Percentiles rank a stretch among this genome's conserved stretches.
These are phyloP conservation scores for Yamadazyma trypodendri DNA, from an alignment of 1,139 yeast species.

Conservation along the genomic window DNA sequence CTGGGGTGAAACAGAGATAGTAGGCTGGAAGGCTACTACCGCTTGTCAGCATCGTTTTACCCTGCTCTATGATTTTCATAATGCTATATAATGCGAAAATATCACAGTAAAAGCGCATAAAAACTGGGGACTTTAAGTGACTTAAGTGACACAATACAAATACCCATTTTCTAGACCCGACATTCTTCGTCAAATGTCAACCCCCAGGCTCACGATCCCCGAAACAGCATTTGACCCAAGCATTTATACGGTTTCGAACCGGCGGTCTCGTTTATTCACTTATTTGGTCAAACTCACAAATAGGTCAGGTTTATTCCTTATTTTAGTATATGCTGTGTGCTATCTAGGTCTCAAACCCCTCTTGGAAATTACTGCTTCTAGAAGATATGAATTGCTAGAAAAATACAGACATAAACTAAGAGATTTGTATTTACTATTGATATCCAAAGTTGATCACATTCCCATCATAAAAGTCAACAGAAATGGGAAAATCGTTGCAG, in stretches of 20 bases:
- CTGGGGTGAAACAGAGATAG: too few relatives aligned
- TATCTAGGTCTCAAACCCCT: constrained; percentile 36
- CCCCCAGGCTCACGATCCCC: constrained; percentile 43
- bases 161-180: too few relatives aligned
- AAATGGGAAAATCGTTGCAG: constrained; percentile 35
- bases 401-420: constrained; percentile 32
- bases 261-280: constrained; percentile 26
- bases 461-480: constrained; percentile 38
- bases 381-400: constrained; percentile 38
- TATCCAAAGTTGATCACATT: constrained; percentile 36
- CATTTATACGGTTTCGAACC: constrained; percentile 20
- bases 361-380: constrained; percentile 28
- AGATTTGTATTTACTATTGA: constrained; percentile 35
- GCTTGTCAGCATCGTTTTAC: too few relatives aligned
- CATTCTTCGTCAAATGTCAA: too few relatives aligned
- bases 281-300: constrained; percentile 35
- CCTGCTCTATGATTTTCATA: too few relatives aligned
- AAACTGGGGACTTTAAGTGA: too few relatives aligned
- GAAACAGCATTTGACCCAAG: constrained; percentile 42
- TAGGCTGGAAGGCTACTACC: too few relatives aligned
- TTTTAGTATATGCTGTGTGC: constrained; percentile 33
- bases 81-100: too few relatives aligned
- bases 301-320: constrained; percentile 34
- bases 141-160: too few relatives aligned
- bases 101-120: too few relatives aligned